A percentile compares a stretch with the other conserved stretches of the same genome.
Evolutionary conservation across 441 rosid genomes (phyloP).

Genomic region (Hura crepitans): DNA sequence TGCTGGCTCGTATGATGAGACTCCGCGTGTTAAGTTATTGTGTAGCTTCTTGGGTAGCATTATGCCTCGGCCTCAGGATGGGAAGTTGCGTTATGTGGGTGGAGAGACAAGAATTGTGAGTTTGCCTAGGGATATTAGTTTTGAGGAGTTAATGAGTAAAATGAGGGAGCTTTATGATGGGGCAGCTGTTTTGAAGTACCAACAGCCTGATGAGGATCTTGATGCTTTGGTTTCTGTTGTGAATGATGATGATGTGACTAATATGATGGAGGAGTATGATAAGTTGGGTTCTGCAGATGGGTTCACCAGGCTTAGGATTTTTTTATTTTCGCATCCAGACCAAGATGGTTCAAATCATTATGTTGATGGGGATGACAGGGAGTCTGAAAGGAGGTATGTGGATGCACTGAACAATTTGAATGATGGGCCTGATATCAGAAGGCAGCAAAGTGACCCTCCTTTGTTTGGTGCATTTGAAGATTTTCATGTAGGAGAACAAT

Average conservation of each 20-base stretch:
- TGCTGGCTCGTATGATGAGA: constrained; percentile 61
- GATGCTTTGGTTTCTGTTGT: constrained; percentile 95
- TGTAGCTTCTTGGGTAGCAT: constrained; percentile 93
- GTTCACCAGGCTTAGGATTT: constrained; percentile 85
- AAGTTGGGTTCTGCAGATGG: constrained; percentile 91
- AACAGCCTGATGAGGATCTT: constrained; percentile 98
- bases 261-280: constrained; percentile 99
- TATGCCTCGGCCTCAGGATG: constrained; percentile 94
- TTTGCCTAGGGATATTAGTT: constrained; percentile 59
- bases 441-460: constrained; percentile 60
- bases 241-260: constrained; percentile 87
- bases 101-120: constrained; percentile 93
- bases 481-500: constrained; percentile 51
- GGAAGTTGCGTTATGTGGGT: constrained; percentile 83
- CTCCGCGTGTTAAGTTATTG: constrained; percentile 67
- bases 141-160: constrained; percentile 73
- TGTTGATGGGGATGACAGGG: constrained; percentile 79
- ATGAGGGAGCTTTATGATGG: constrained; percentile 90
- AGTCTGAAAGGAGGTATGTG: constrained; percentile 88
- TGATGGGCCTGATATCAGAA: constrained; percentile 63
- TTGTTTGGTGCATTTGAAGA: constrained; percentile 50
- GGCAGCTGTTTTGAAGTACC: constrained; percentile 74
- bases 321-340: constrained; percentile 67
- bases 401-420: constrained; percentile 83
- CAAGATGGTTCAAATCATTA: constrained; percentile 58